Conservation (phyloP, 495 filamentous ascomycete species). For the Xylona heveae region DNA sequence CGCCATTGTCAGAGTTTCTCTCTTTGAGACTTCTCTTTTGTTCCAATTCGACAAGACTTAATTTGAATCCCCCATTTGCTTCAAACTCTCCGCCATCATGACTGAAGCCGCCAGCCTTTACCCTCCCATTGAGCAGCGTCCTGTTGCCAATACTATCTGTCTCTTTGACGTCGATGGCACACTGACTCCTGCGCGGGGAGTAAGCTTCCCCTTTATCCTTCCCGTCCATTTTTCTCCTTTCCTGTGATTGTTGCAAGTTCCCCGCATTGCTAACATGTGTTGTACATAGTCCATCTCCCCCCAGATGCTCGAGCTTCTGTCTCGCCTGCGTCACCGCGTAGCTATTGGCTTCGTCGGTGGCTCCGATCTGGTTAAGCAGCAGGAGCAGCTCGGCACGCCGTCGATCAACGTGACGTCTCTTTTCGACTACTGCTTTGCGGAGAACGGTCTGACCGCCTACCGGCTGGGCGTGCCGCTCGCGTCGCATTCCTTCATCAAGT, state of each 20-base stretch:
- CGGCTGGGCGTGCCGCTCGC: conserved; percentile 52
- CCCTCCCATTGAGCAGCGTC: conserved; percentile 59
- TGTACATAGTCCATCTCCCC: conserved; percentile 36
- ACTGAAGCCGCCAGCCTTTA: conserved; percentile 30
- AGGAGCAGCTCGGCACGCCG: conserved; percentile 68
- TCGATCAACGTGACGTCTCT: conserved; percentile 45
- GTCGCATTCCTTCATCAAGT: conserved; percentile 68
- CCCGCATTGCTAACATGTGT: conserved; percentile 1
- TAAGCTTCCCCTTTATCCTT: conserved; percentile 18
- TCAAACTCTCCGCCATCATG: too few relatives aligned
- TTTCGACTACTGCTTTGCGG: conserved; percentile 25
- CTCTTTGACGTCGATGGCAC: conserved; percentile 92
- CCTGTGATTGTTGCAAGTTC: conserved; percentile 5
- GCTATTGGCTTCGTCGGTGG: conserved; percentile 85
- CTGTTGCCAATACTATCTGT: conserved; percentile 70
- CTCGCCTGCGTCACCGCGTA: conserved; percentile 60
- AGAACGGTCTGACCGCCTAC: conserved; percentile 56
- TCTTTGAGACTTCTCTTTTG: too few relatives aligned
- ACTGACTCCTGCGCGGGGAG: conserved; percentile 52
- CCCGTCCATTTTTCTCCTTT: background rate
- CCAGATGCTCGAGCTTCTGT: conserved; percentile 66
- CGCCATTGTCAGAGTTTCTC: too few relatives aligned
- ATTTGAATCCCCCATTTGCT: too few relatives aligned
- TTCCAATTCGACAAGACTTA: too few relatives aligned
- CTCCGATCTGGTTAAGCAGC: conserved; percentile 76